Evolutionary conservation across 257 asterid genomes (phyloP).

Genomic region (Solanum sejunctum): DNA sequence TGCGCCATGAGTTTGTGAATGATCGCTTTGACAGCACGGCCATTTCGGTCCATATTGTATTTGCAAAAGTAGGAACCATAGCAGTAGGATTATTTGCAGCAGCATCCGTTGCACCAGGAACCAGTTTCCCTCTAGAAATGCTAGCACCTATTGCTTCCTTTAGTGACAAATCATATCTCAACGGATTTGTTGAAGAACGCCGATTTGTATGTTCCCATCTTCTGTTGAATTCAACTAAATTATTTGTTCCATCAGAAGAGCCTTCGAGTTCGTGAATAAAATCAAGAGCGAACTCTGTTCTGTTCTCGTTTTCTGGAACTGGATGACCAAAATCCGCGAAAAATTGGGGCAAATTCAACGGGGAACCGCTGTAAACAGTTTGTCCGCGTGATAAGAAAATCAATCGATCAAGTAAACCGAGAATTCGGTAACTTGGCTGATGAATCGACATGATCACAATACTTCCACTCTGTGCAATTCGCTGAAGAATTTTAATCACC

Average conservation of each 20-base stretch:
- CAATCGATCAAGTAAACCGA: constrained; percentile 19
- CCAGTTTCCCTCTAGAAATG: constrained; percentile 28
- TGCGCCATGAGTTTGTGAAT: constrained; percentile 20
- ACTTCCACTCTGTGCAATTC: constrained; percentile 36
- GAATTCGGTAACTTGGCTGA: constrained; percentile 34
- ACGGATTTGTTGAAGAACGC: neutral
- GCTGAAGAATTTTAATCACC: constrained; percentile 32
- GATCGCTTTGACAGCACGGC: constrained; percentile 17
- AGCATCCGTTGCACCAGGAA: constrained; percentile 16
- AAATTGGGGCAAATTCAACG: constrained; percentile 7
- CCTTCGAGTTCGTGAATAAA: constrained; percentile 23
- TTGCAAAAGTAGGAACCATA: constrained; percentile 21
- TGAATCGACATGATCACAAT: constrained; percentile 36
- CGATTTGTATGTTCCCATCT: constrained; percentile 2
- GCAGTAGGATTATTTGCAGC: neutral
- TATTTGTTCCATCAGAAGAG: constrained; percentile 13
- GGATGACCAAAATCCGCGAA: constrained; percentile 29
- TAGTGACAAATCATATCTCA: constrained; percentile 3
- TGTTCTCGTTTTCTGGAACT: constrained; percentile 26
- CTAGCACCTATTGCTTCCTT: constrained; percentile 26
- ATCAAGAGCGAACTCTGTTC: constrained; percentile 28
- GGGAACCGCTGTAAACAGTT: constrained; percentile 27
- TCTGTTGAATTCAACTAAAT: constrained; percentile 24
- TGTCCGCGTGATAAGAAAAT: constrained; percentile 25
- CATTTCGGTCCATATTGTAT: constrained; percentile 29